phyloP scores from a whole-genome alignment of 78 protist genomes.

The Dictyostelium purpureum region DNA sequence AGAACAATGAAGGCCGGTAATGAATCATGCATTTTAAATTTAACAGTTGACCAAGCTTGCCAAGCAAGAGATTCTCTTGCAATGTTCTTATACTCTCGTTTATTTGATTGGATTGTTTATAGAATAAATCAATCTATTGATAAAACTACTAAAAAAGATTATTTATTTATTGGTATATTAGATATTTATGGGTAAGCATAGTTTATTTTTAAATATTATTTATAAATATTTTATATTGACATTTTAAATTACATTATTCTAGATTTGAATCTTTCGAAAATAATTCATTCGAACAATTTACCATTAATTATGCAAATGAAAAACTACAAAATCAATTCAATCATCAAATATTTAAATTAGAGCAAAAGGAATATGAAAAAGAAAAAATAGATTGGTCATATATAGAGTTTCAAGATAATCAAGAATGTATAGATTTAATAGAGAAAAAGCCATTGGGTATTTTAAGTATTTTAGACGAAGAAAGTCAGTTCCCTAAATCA shows the following conservation, averaged over 20 bases:
- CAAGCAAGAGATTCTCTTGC: slow-evolving; percentile 80
- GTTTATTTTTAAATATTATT: background rate
- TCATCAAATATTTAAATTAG: slow-evolving; percentile 87
- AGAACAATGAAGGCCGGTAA: slow-evolving; percentile 65
- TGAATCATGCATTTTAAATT: slow-evolving; percentile 34
- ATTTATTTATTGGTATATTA: slow-evolving; percentile 90
- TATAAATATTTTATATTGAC: background rate
- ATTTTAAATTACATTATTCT: background rate
- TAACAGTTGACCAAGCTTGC: slow-evolving; percentile 20
- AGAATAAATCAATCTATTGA: slow-evolving; percentile 34
- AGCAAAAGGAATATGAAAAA: slow-evolving; percentile 86
- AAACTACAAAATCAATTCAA: slow-evolving; percentile 91
- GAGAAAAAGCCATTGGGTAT: slow-evolving; percentile 88
- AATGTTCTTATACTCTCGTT: slow-evolving; percentile 37
- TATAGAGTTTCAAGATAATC: slow-evolving; percentile 89
- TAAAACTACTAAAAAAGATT: slow-evolving; percentile 1
- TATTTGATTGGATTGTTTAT: slow-evolving; percentile 85
- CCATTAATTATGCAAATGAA: slow-evolving; percentile 95
- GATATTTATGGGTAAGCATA: slow-evolving; percentile 98
- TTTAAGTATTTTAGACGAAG: slow-evolving; percentile 92
- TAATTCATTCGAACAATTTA: slow-evolving; percentile 93
- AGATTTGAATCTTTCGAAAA: slow-evolving; percentile 68
- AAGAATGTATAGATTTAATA: slow-evolving; percentile 88
- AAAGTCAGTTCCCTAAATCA: slow-evolving; percentile 88
- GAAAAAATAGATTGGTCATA: slow-evolving; percentile 90